Percentiles rank a stretch among this genome's conserved stretches.
Conservation (phyloP, 164 flowering plant species). For the Tetrastigma voinierianum region DNA sequence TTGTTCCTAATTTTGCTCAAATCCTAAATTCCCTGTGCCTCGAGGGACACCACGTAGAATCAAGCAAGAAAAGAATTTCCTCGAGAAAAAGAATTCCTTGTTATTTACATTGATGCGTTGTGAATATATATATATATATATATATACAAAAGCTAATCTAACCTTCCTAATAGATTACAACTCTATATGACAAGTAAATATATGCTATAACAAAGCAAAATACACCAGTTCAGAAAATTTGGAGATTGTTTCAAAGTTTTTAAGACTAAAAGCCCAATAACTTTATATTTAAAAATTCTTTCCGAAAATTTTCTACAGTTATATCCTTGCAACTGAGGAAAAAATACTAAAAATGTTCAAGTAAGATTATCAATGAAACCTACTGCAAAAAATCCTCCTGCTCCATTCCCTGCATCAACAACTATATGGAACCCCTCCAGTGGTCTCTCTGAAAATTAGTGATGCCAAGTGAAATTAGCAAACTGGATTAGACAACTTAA, state of each 20-base stretch:
- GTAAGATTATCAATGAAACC: constrained; percentile 12
- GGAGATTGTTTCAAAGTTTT: background rate
- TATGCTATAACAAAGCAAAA: too few relatives aligned
- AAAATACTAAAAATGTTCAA: background rate
- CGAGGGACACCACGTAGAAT: too few relatives aligned
- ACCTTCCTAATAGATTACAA: too few relatives aligned
- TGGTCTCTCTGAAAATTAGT: constrained; percentile 71
- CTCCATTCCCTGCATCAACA: constrained; percentile 99
- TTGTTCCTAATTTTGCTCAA: too few relatives aligned
- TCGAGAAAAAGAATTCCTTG: too few relatives aligned
- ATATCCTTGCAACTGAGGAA: background rate
- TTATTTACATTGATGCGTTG: too few relatives aligned
- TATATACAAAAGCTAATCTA: too few relatives aligned
- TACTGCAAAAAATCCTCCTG: constrained; percentile 97
- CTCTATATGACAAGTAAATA: too few relatives aligned
- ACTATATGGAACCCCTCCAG: constrained; percentile 94
- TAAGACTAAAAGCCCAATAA: background rate
- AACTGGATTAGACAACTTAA: background rate
- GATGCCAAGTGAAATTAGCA: constrained; percentile 14
- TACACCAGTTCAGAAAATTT: too few relatives aligned
- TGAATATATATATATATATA: too few relatives aligned
- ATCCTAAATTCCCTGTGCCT: too few relatives aligned
- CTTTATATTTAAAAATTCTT: background rate
- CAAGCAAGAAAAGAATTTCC: too few relatives aligned
- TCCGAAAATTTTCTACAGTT: background rate